Base-by-base conservation (phyloP, 2,329 filamentous ascomycete genomes). In the Lithohypha guttulata region DNA sequence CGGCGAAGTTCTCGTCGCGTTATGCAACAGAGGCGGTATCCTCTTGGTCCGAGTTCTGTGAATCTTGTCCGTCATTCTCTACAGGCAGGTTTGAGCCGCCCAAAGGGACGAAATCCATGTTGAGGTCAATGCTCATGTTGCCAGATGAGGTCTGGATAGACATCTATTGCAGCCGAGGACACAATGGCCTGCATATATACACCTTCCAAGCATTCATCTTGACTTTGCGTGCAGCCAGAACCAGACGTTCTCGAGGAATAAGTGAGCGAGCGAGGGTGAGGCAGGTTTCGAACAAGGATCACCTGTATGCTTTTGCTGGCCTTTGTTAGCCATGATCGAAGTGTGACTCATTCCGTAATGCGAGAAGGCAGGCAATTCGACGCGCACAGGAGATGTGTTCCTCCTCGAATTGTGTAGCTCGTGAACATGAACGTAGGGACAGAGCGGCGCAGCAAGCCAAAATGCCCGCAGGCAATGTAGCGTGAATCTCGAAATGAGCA, bases 161-260 rank as follows among this genome's bases (percentile, higher is more conserved):
- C 27, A 29, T 29, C 27, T 29, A n/a, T n/a, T 29, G 27, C 27
- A 29, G 27, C 27, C 27, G 27, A 29, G 27, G 27, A 29, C 27
- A 29, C n/a, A 29, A 29, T 13, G 27, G 27, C 27, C 27, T 29
- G 5, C 27, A 29, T 29, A 29, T 29, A 29, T 29, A 29, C 27
- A 29, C 27, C 6, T 13, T n/a, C 27, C 6, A 29, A 29, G 27
- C 27, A 29, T 29, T 29, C n/a, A 6, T 29, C 27, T 29, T 29
- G 27, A 29, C 27, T 29, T 29, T n/a, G 27, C 27, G 17, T 29
- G 27, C 27, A 29, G 27, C 27, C n/a, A 29, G 27, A 29, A 29
- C 27, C n/a, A 29, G n/a, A 29, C 27, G n/a, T 29, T 29, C 27
- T 29, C 27, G n/a, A 29, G 27, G 27, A 29, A n/a, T 29, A n/a